Evolutionary conservation across 805 yeast genomes (phyloP), one percentile per base, ranked within the genome.

Genomic region (Ogataea nitratoaversa): DNA sequence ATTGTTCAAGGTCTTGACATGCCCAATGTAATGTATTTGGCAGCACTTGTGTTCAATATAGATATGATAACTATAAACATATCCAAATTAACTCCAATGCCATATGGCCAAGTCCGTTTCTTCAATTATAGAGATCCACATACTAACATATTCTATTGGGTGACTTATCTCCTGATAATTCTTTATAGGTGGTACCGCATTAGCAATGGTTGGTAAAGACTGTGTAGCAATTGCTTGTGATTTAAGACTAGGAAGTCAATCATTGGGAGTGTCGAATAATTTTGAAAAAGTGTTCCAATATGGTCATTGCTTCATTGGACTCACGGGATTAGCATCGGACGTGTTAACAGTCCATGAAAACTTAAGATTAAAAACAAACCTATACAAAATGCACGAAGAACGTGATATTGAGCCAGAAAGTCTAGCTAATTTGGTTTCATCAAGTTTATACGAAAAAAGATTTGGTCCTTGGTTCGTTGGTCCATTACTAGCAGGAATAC

Each of bases 141-240:
- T 16, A 34, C 22, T 34, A n/a, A 19, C 19, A 11, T 19, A 8
- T 7, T 18, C 19, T 20, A 16, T 22, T 22, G 25, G 25, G 25
- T n/a, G n/a, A n/a, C n/a, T n/a, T n/a, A n/a, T n/a, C n/a, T n/a
- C n/a, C n/a, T n/a, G n/a, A n/a, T n/a, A n/a, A n/a, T n/a, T 16
- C 34, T 34, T 41, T 62, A 30, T 43, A 65, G 88, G 97, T 68
- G 99, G 99, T 67, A 76, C 95, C 48, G 96, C 95, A 38, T 95
- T 95, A 25, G 99, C 99, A 49, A 93, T 93, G 99, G 83, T 83
- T 19, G 99, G 99, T 56, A 90, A 95, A 60, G 97, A 89, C 53
- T 93, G 99, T 72, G 90, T 93, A 41, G 99, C 98, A 23, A 89
- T 93, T 56, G 99, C 97, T 3, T 83, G 93, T 54, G 99, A 93